Evolutionary conservation across 2,329 filamentous ascomycete genomes (phyloP).

Genomic region (Mariannaea elegans): DNA sequence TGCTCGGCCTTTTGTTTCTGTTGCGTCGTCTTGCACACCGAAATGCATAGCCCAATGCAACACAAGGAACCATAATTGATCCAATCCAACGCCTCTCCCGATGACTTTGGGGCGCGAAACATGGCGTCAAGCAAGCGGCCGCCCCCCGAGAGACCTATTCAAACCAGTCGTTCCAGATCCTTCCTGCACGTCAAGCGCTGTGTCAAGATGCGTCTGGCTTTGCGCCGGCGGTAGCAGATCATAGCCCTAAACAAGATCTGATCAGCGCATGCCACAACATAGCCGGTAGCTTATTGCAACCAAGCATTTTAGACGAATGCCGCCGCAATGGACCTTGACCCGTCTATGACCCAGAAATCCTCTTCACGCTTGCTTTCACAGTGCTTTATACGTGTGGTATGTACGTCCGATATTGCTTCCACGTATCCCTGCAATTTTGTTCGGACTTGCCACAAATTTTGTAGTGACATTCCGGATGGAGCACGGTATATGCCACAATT

Average conservation of each 20-base stretch:
- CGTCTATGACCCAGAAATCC: conserved; percentile 5
- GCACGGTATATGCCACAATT: conserved; percentile 5
- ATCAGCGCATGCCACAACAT: conserved; percentile 16
- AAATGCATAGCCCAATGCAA: conserved; percentile 10
- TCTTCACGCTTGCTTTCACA: not conserved
- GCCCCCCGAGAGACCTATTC: not conserved
- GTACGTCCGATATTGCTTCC: not conserved
- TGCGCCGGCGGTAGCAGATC: conserved; percentile 19
- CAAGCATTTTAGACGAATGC: conserved; percentile 14
- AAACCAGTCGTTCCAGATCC: not conserved
- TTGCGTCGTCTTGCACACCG: conserved; percentile 6
- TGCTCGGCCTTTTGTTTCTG: conserved; percentile 8
- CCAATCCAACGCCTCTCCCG: not conserved
- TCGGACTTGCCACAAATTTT: conserved; percentile 5
- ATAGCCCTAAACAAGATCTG: conserved; percentile 10
- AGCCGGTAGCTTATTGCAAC: conserved; percentile 20
- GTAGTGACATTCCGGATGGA: conserved; percentile 3
- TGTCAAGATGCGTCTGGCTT: conserved; percentile 20
- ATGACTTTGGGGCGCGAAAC: not conserved
- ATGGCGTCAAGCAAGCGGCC: conserved; percentile 8
- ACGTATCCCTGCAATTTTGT: not conserved
- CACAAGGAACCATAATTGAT: conserved; percentile 9
- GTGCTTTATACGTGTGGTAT: not conserved
- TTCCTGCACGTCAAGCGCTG: conserved; percentile 9
- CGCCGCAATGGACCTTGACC: not conserved